A percentile compares a stretch with the other conserved stretches of the same genome.
phyloP scores from a whole-genome alignment of 2,329 filamentous ascomycete species.

The Xylariaceae sp. region DNA sequence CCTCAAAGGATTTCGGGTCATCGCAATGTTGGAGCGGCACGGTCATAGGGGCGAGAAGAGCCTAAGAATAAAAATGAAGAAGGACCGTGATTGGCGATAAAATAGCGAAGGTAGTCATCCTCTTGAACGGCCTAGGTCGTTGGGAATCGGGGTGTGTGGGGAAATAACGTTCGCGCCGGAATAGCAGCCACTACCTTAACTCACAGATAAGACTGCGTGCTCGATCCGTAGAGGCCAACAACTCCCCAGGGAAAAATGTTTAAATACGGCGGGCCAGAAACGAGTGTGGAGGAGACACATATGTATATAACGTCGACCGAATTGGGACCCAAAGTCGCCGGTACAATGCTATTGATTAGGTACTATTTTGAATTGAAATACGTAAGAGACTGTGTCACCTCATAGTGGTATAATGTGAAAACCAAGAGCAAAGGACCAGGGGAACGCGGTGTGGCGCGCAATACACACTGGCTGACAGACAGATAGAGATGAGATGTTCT shows the following conservation, averaged over 20 bases:
- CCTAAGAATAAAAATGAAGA: constrained; percentile 21
- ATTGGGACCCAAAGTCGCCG: not conserved
- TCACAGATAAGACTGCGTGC: not conserved
- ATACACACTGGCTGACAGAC: too few relatives aligned
- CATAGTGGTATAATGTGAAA: too few relatives aligned
- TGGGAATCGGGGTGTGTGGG: constrained; percentile 16
- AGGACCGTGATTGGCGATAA: constrained; percentile 10
- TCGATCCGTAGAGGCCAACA: not conserved
- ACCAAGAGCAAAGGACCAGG: too few relatives aligned
- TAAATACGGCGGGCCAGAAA: not conserved
- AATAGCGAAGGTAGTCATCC: constrained; percentile 18
- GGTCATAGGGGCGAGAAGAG: constrained; percentile 21
- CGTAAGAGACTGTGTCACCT: too few relatives aligned
- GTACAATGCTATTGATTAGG: too few relatives aligned
- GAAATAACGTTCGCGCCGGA: constrained; percentile 11
- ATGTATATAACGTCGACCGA: not conserved
- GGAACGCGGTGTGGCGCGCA: too few relatives aligned
- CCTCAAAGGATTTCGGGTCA: constrained; percentile 35
- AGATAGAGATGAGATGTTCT: too few relatives aligned
- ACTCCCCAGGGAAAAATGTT: not conserved
- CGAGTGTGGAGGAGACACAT: not conserved
- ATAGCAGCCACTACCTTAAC: constrained; percentile 9
- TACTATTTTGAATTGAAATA: too few relatives aligned
- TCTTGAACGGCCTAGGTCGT: constrained; percentile 16
- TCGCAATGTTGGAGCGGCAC: constrained; percentile 19